Percentiles rank a stretch among this genome's conserved stretches.
Conservation (phyloP, 108 stramenopile species). For the Poteriospumella lacustris region DNA sequence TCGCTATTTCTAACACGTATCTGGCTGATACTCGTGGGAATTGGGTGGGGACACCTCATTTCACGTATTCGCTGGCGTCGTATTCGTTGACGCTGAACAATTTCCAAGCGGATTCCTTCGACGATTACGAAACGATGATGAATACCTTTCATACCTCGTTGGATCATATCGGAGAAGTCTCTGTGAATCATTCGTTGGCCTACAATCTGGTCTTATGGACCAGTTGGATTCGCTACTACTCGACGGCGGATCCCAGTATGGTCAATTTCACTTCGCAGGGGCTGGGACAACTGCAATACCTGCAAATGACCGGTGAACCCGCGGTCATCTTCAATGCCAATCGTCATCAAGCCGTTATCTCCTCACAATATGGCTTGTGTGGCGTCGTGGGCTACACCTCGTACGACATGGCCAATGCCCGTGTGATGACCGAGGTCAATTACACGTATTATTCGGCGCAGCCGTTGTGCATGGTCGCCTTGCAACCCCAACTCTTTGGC, state of each 20-base stretch:
- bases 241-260: background rate
- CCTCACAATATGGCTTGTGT: background rate
- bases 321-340: background rate
- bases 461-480: no score
- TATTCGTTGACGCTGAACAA: background rate
- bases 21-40: background rate
- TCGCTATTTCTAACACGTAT: background rate
- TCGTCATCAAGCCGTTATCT: background rate
- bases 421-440: no score
- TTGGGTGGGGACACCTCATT: background rate
- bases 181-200: background rate
- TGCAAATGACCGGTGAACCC: slow-evolving; percentile 4
- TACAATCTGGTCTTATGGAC: background rate
- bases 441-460: no score
- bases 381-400: background rate
- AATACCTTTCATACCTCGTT: background rate
- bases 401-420: background rate
- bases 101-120: background rate
- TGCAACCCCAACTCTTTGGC: no score
- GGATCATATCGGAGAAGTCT: background rate
- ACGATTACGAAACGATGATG: background rate
- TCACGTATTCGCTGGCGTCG: background rate
- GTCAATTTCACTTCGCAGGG: background rate
- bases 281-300: background rate
- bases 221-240: background rate